Conservation (phyloP, 1,284 basidiomycete genomes). For the Psilocybe mexicana region DNA sequence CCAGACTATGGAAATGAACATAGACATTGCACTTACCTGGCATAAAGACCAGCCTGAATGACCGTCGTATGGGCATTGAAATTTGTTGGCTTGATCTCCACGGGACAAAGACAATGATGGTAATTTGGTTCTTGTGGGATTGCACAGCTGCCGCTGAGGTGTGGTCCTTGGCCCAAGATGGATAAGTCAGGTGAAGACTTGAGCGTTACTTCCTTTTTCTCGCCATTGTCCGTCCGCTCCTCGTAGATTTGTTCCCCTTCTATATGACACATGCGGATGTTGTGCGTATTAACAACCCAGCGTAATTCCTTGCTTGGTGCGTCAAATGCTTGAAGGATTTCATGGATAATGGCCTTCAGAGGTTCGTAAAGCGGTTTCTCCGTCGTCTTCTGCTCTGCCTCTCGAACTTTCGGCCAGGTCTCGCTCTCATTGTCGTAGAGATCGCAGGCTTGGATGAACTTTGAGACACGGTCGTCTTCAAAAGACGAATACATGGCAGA, state of each 20-base stretch:
- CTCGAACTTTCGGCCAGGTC: no score
- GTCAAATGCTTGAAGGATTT: background rate
- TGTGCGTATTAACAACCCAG: background rate
- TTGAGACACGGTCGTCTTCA: no score
- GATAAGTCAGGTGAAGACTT: background rate
- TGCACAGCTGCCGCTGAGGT: background rate
- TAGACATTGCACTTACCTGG: background rate
- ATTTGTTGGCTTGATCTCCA: background rate
- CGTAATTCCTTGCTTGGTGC: background rate
- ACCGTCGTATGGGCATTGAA: background rate
- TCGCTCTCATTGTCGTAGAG: no score
- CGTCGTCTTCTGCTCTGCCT: no score
- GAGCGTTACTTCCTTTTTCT: background rate
- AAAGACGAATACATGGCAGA: no score
- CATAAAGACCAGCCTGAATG: background rate
- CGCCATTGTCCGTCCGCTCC: background rate
- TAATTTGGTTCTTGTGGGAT: background rate
- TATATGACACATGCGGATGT: background rate
- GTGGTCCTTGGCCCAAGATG: background rate
- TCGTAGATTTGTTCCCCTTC: background rate
- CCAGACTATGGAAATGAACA: background rate
- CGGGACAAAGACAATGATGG: background rate
- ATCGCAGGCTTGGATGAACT: no score
- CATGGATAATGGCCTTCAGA: no score
- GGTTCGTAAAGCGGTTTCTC: no score